Percentiles rank a stretch among this genome's conserved stretches.
These are phyloP conservation scores for Uronychia binucleata DNA, from an alignment of 73 alveolate species.

Conservation along the genomic window DNA sequence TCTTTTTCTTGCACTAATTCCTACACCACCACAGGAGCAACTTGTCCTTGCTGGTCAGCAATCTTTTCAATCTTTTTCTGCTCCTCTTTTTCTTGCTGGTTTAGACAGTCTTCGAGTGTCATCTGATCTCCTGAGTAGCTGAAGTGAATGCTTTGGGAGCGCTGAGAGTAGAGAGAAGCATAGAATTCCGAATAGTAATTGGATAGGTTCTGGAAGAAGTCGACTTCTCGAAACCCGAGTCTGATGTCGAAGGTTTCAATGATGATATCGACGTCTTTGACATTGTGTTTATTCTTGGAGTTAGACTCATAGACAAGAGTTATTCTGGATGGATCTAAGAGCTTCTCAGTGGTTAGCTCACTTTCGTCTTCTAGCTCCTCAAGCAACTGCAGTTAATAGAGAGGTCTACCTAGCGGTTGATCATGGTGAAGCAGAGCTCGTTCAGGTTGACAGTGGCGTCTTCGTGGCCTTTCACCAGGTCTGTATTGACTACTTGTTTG, in stretches of 20 bases:
- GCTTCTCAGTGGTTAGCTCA: constrained; percentile 35
- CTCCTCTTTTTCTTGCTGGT: constrained; percentile 7
- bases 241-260: constrained; percentile 57
- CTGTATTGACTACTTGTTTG: background rate
- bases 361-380: background rate
- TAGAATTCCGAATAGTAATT: background rate
- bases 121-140: background rate
- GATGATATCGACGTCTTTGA: constrained; percentile 25
- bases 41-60: background rate
- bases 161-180: background rate
- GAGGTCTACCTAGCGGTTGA: constrained; percentile 30
- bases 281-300: constrained; percentile 2
- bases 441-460: constrained; percentile 47
- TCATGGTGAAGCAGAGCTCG: constrained; percentile 31
- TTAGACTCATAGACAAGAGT: constrained; percentile 38
- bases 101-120: background rate
- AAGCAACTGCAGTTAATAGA: background rate
- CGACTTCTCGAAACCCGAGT: constrained; percentile 60
- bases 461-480: background rate
- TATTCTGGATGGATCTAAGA: constrained; percentile 49
- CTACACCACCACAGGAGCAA: constrained; percentile 1
- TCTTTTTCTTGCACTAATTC: constrained; percentile 6
- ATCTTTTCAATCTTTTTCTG: background rate
- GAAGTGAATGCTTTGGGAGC: background rate
- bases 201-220: constrained; percentile 24